phyloP scores from a whole-genome alignment of 1,284 basidiomycete genomes.

The Cystobasidium pallidum region DNA sequence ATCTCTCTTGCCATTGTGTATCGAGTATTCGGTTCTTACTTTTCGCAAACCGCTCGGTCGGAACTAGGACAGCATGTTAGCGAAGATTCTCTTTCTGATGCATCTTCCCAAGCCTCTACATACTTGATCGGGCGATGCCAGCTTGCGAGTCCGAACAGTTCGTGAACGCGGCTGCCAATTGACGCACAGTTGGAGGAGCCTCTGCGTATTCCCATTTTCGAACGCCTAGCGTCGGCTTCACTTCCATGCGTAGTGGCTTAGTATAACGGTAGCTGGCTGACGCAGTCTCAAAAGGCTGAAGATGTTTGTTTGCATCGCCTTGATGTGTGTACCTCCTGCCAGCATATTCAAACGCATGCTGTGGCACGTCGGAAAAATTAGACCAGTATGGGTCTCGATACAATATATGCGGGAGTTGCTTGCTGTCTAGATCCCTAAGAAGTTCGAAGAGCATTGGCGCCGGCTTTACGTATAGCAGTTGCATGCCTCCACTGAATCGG shows the following conservation, averaged over 20 bases:
- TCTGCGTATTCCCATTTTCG: constrained; percentile 75
- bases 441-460: constrained; percentile 28
- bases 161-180: not conserved
- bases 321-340: constrained; percentile 75
- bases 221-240: constrained; percentile 1
- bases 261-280: not conserved
- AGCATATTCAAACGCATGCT: constrained; percentile 73
- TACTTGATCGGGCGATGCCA: not conserved
- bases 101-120: not conserved
- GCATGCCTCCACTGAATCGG: not conserved
- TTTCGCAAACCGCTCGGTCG: constrained; percentile 7
- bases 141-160: not conserved
- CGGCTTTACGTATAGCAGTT: not conserved
- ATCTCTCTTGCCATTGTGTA: constrained; percentile 52
- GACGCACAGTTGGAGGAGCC: constrained; percentile 62
- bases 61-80: not conserved
- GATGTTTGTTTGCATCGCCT: constrained; percentile 54
- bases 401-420: constrained; percentile 65
- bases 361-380: constrained; percentile 70
- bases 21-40: constrained; percentile 48
- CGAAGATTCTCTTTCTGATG: not conserved
- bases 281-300: constrained; percentile 55
- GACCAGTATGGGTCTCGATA: constrained; percentile 82
- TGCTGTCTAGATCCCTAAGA: constrained; percentile 58
- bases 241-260: not conserved